These are phyloP conservation scores for Bipolaris oryzae DNA, from an alignment of 2,329 filamentous ascomycete species.

Conservation along the genomic window DNA sequence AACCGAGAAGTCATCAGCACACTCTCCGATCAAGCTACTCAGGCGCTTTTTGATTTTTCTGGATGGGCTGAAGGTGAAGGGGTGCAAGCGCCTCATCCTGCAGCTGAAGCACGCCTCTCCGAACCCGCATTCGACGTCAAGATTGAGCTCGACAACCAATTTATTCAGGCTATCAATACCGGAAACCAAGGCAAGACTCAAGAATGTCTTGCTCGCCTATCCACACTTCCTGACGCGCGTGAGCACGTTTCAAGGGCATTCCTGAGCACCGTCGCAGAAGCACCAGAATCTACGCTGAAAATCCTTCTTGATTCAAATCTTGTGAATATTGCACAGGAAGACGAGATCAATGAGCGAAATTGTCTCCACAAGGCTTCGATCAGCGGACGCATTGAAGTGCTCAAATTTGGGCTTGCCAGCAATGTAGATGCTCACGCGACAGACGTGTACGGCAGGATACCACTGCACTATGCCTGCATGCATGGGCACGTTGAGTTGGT, in stretches of 20 bases:
- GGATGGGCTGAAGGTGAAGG: constrained; percentile 98
- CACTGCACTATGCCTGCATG: constrained; percentile 95
- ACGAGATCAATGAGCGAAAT: constrained; percentile 97
- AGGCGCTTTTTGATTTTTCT: constrained; percentile 90
- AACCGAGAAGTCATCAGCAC: constrained; percentile 97
- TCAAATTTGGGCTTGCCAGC: constrained; percentile 74
- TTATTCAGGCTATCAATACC: constrained; percentile 83
- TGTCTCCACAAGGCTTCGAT: constrained; percentile 97
- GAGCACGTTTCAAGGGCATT: constrained; percentile 90
- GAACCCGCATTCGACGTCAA: constrained; percentile 67
- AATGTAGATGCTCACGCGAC: constrained; percentile 78
- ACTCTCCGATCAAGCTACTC: constrained; percentile 94
- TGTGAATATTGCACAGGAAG: constrained; percentile 89
- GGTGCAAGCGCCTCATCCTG: constrained; percentile 66
- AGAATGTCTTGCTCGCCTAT: constrained; percentile 79
- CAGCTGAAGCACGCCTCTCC: constrained; percentile 36
- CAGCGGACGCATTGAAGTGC: constrained; percentile 80
- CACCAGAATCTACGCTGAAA: constrained; percentile 74
- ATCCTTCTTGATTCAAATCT: constrained; percentile 79
- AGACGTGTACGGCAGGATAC: constrained; percentile 93
- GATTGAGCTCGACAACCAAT: constrained; percentile 84
- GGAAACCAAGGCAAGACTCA: constrained; percentile 78
- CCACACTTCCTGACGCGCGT: constrained; percentile 64
- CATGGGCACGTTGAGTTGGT: constrained; percentile 88
- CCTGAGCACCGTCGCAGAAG: constrained; percentile 85